These are phyloP conservation scores for Endocarpon pusillum DNA, from an alignment of 495 filamentous ascomycete species.

Conservation along the genomic window DNA sequence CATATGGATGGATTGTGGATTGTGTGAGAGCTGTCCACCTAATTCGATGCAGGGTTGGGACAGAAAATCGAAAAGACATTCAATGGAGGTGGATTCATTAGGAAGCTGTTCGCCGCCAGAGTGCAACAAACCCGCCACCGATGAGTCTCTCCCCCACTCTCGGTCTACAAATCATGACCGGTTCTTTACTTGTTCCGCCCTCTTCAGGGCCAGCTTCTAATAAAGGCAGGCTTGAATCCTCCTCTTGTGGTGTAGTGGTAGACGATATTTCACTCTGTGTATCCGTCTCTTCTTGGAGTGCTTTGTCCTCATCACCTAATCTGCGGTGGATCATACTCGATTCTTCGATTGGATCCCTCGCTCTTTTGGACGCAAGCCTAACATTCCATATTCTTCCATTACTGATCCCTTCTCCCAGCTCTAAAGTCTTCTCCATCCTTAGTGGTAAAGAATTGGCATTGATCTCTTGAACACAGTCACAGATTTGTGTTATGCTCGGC, in stretches of 20 bases:
- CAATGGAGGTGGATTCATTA: too few relatives aligned
- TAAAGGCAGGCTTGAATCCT: too few relatives aligned
- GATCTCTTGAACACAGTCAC: constrained; percentile 36
- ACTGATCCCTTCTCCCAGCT: constrained; percentile 40
- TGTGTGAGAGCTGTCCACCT: too few relatives aligned
- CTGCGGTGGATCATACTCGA: neutral
- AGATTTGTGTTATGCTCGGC: constrained; percentile 64
- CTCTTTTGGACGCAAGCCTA: constrained; percentile 28
- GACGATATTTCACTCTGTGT: neutral
- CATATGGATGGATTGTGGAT: too few relatives aligned
- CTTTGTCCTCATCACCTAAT: neutral
- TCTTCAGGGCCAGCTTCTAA: constrained; percentile 3
- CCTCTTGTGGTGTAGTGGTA: neutral
- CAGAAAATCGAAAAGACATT: too few relatives aligned
- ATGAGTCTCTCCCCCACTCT: constrained; percentile 43
- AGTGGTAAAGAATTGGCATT: constrained; percentile 34
- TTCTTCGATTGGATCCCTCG: constrained; percentile 15
- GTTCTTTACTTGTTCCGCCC: constrained; percentile 9
- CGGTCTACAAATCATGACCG: constrained; percentile 48
- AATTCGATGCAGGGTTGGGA: too few relatives aligned
- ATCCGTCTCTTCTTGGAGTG: neutral
- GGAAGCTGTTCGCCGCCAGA: too few relatives aligned
- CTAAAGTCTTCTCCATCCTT: constrained; percentile 42
- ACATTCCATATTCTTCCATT: constrained; percentile 51
- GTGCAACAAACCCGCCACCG: constrained; percentile 55